Base-by-base conservation (phyloP, 176 grass and related monocot genomes). In the Carex parvula region DNA sequence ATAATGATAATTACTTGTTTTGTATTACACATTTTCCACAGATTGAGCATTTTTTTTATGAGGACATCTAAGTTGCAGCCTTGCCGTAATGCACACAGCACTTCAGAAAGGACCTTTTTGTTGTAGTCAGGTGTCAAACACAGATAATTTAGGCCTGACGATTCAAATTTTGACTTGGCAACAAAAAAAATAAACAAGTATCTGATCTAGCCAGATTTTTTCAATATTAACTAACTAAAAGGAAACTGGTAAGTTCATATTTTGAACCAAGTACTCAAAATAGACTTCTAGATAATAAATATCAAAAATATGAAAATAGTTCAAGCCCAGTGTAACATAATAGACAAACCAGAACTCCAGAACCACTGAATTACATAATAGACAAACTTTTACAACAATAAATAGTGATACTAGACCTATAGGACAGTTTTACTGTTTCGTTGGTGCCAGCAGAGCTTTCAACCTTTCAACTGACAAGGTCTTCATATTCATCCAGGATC, bases 291-390 rank as follows among this genome's bases (percentile, higher is more conserved):
- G 41, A 8, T 44, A 44, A 44, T 44, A 44, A 44, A 44, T 44
- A 44, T 44, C 0, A 7, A 44, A 44, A 44, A 44, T 48, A 48
- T 48, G 8, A 48, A 48, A 10, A 48, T 48, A 48, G 44, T 2
- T 16, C 0, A 35, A 37, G 64, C 13, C 30, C 29, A 67, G 5
- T 35, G 2, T 67, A 15, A 24, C 20, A 14, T 74, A 3, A 74
- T 52, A 15, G 52, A 6, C 70, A 72, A n/a, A 72, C 39, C 18
- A 46, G 9, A 48, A 24, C 4, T 26, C 46, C 44, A 44, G 1
- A 54, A 75, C 46, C 53, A 78, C 48, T 33, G 48, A 77, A 55
- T 77, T 32, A 78, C 14, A 77, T 55, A 56, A 54, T 73, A 17
- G 13, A 57, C 53, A 78, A 44, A 57, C 2, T 78, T 57, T 1